phyloP scores from a whole-genome alignment of 176 grass and related monocot species.

The Phoenix roebelenii region DNA sequence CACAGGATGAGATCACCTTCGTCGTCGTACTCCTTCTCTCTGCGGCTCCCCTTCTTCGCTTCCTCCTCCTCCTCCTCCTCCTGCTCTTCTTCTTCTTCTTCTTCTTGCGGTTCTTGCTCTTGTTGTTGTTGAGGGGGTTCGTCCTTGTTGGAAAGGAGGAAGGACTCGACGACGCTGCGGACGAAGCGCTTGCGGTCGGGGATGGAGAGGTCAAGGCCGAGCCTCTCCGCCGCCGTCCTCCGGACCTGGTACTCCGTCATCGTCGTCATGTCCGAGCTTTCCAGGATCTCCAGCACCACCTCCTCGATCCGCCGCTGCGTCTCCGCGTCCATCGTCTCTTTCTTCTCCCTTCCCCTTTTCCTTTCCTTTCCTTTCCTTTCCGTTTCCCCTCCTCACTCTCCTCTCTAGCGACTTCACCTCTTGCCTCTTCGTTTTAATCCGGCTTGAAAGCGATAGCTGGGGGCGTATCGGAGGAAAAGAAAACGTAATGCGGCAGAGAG shows the following conservation, averaged over 20 bases:
- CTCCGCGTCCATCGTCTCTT: slow-evolving; percentile 35
- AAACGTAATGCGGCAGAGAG: too few relatives aligned
- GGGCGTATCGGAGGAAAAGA: too few relatives aligned
- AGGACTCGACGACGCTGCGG: slow-evolving; percentile 43
- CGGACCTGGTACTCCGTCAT: slow-evolving; percentile 63
- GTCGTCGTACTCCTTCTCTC: slow-evolving; percentile 54
- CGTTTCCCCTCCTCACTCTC: too few relatives aligned
- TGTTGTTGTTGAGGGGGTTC: neutral
- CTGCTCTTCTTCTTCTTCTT: neutral
- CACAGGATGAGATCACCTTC: slow-evolving; percentile 74
- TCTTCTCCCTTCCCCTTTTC: neutral
- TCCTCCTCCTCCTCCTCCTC: slow-evolving; percentile 22
- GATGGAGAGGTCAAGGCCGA: slow-evolving; percentile 65
- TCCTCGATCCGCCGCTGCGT: slow-evolving; percentile 53
- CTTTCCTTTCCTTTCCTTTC: too few relatives aligned
- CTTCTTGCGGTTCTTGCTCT: neutral
- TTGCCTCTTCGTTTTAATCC: too few relatives aligned
- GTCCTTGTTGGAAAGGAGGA: slow-evolving; percentile 26
- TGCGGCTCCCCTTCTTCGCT: neutral
- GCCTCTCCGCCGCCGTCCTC: slow-evolving; percentile 38
- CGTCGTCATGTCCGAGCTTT: slow-evolving; percentile 47
- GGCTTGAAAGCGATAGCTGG: too few relatives aligned
- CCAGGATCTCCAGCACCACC: slow-evolving; percentile 63
- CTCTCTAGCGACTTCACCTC: too few relatives aligned
- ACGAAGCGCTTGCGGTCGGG: slow-evolving; percentile 63